Percentiles rank a stretch among this genome's conserved stretches.
Conservation (phyloP, 2,329 filamentous ascomycete genomes). For the Aspergillus intermedius region DNA sequence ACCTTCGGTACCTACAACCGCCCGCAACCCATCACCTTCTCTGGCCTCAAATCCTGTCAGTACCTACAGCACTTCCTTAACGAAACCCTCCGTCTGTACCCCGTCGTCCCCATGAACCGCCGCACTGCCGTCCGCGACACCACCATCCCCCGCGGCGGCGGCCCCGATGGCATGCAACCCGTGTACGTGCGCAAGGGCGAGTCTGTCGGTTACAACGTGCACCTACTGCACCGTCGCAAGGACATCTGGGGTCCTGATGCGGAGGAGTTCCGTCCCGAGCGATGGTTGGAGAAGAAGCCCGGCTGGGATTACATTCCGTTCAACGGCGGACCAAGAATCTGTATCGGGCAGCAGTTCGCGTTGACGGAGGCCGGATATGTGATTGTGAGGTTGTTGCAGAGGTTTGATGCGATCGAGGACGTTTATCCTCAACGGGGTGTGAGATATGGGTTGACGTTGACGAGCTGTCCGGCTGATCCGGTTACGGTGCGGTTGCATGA, state of each 20-base stretch:
- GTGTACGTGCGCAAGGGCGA: conserved; percentile 62
- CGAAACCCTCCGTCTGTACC: conserved; percentile 40
- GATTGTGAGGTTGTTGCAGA: conserved; percentile 65
- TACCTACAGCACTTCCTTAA: conserved; percentile 34
- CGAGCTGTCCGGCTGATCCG: conserved; percentile 20
- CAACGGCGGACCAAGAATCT: conserved; percentile 67
- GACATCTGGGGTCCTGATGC: conserved; percentile 45
- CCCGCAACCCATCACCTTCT: conserved; percentile 38
- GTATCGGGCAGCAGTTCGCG: conserved; percentile 75
- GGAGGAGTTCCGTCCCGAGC: conserved; percentile 56
- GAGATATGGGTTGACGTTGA: conserved; percentile 19
- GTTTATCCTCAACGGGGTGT: conserved; percentile 10
- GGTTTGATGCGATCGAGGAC: conserved; percentile 56
- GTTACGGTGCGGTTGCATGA: conserved; percentile 28
- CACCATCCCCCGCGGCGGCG: conserved; percentile 49
- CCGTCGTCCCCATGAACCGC: conserved; percentile 42
- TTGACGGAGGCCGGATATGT: conserved; percentile 64
- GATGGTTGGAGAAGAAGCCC: conserved; percentile 60
- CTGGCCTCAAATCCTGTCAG: conserved; percentile 35
- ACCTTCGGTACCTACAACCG: conserved; percentile 20
- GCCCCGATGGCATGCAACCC: conserved; percentile 53
- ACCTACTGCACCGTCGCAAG: conserved; percentile 65
- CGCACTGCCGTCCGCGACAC: conserved; percentile 37
- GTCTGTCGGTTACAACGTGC: conserved; percentile 58
- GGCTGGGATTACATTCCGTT: conserved; percentile 70